Evolutionary conservation across 139 green algal species (phyloP), one percentile per base, ranked within the genome.

Genomic region (Yamagishiella unicocca): DNA sequence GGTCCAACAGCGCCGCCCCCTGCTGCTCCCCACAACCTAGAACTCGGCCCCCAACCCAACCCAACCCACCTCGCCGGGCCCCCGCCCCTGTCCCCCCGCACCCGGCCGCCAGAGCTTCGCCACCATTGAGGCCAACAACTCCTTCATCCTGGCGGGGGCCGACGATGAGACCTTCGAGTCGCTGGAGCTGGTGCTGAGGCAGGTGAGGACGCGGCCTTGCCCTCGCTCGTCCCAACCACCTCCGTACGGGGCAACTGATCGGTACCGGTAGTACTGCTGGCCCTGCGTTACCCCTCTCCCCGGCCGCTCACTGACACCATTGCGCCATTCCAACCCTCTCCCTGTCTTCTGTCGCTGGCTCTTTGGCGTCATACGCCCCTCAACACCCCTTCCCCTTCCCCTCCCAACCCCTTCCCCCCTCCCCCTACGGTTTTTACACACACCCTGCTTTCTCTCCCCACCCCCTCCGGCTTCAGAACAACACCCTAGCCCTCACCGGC

Each of bases 111-210:
- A 85, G 79, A 64, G 29, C 58, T 53, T 12, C 37, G 38, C 61
- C 61, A 85, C 61, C 27, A 85, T 85, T 38, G 42, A 85, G 61
- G 79, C 79, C 61, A 75, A 85, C 58, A 75, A 75, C 61, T 64
- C 61, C 21, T 24, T 53, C 42, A 12, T 85, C 0, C 17, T 85
- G 14, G 40, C 50, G 9, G 9, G 19, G 8, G 2, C 10, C 31
- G 31, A 10, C 31, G 27, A 12, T 27, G 29, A 9, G 9, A 21
- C 27, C 8, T 46, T 68, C 17, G 19, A 71, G 53, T 54, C 76
- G 22, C 37, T 71, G 77, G 77, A 84, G 3, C 77, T 84, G 17
- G 5, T 2, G 1, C 25, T 73, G 37, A 7, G 38, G 7, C 24
- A 84, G 77, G 77, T 84, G 25, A 1, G 55, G 33, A n/a, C n/a